These are phyloP conservation scores for Iberis pinnata DNA, from an alignment of 345 rosid species.

Conservation along the genomic window DNA sequence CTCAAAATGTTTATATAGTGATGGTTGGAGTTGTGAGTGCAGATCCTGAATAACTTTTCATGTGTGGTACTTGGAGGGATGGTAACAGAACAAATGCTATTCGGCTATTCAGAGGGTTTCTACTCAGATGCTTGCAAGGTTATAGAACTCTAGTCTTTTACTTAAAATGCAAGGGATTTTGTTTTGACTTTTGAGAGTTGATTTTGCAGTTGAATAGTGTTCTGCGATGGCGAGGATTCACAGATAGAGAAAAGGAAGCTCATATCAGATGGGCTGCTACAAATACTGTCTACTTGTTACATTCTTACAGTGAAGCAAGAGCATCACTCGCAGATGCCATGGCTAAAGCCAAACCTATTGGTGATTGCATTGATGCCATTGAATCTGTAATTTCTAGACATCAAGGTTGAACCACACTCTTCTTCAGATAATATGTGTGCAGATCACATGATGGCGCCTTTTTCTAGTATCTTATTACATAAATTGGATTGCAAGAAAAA, in stretches of 20 bases:
- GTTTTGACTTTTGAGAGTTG: not conserved
- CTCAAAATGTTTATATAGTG: not conserved
- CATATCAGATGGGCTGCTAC: conserved; percentile 46
- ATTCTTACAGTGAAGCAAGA: conserved; percentile 27
- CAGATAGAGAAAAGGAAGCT: conserved; percentile 23
- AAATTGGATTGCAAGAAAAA: too few species aligned
- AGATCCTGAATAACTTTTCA: conserved; percentile 35
- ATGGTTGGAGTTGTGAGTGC: not conserved
- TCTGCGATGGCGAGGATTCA: conserved; percentile 33
- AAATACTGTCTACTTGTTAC: conserved; percentile 33
- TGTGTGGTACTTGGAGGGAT: conserved; percentile 51
- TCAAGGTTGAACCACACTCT: not conserved
- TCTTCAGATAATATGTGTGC: too few species aligned
- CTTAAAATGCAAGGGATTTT: not conserved
- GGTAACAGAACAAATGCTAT: conserved; percentile 42
- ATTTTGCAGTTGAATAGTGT: conserved; percentile 37
- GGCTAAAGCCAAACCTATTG: conserved; percentile 35
- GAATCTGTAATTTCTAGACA: conserved; percentile 27
- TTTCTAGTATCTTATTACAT: too few species aligned
- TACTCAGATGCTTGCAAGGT: conserved; percentile 50
- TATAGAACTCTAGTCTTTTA: not conserved
- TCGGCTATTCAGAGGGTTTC: conserved; percentile 44
- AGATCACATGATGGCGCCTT: too few species aligned
- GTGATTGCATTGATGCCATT: conserved; percentile 40
- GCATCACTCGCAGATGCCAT: conserved; percentile 37